Conservation (phyloP, 75 land plant genomes). For the Selaginella moellendorffii region DNA sequence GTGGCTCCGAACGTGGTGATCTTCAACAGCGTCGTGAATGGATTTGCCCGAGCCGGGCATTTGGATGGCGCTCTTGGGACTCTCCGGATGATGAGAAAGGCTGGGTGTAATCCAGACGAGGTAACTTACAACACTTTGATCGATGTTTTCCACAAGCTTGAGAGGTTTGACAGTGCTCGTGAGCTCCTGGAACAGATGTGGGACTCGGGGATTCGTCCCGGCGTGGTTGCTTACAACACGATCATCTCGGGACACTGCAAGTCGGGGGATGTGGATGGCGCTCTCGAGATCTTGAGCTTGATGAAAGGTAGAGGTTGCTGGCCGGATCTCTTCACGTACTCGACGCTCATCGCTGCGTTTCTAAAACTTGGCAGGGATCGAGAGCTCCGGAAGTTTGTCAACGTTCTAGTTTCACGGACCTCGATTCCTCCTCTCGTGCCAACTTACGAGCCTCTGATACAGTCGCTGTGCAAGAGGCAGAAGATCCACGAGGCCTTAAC, state of each 20-base stretch:
- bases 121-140: slow-evolving; percentile 27
- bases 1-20: slow-evolving; percentile 32
- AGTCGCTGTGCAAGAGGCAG: slow-evolving; percentile 19
- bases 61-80: neutral
- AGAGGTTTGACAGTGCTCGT: slow-evolving; percentile 18
- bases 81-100: slow-evolving; percentile 21
- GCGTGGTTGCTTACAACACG: slow-evolving; percentile 26
- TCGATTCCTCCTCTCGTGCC: no score
- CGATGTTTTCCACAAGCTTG: slow-evolving; percentile 14
- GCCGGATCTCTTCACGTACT: slow-evolving; percentile 34
- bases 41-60: neutral
- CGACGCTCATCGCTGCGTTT: no score
- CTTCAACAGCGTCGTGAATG: slow-evolving; percentile 22
- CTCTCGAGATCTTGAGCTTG: slow-evolving; percentile 19
- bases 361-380: no score
- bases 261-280: slow-evolving; percentile 21
- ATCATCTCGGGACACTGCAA: slow-evolving; percentile 36
- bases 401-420: no score
- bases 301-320: slow-evolving; percentile 36
- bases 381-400: no score
- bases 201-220: slow-evolving; percentile 32
- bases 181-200: slow-evolving; percentile 39
- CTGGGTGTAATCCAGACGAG: slow-evolving; percentile 30
- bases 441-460: no score
- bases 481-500: slow-evolving; percentile 17